Conservation (phyloP, 2,329 filamentous ascomycete species). For the Thermoascus crustaceus region DNA sequence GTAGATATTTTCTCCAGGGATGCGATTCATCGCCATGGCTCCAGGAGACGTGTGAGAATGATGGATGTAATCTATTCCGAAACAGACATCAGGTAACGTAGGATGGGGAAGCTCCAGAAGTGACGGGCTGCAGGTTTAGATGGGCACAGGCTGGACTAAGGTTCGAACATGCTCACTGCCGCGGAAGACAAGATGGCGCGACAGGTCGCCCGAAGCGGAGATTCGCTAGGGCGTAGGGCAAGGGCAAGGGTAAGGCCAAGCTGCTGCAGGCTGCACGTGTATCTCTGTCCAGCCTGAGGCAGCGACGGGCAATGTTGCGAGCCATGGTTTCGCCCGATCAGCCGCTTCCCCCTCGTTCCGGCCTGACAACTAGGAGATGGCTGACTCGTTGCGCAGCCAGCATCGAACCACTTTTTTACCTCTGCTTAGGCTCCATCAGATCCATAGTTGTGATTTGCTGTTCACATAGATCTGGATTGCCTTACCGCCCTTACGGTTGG, state of each 20-base stretch:
- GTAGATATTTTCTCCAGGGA: slow-evolving; percentile 64
- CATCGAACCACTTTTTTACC: too few relatives aligned
- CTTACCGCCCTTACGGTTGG: too few relatives aligned
- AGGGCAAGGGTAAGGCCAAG: slow-evolving; percentile 7
- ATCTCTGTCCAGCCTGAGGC: slow-evolving; percentile 1
- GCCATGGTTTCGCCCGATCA: background rate
- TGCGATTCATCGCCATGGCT: slow-evolving; percentile 48
- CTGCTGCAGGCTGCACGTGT: background rate
- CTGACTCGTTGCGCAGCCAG: too few relatives aligned
- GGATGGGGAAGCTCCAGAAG: too few relatives aligned
- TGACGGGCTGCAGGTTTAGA: too few relatives aligned
- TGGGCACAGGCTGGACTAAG: too few relatives aligned
- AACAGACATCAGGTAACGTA: background rate
- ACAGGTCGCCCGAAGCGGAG: too few relatives aligned
- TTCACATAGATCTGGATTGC: too few relatives aligned
- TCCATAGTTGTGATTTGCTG: too few relatives aligned
- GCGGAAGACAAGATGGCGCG: too few relatives aligned
- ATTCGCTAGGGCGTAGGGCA: slow-evolving; percentile 2
- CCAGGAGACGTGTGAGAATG: background rate
- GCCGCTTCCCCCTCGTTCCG: background rate
- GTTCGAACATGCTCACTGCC: too few relatives aligned
- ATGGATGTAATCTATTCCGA: background rate
- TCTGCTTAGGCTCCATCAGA: too few relatives aligned
- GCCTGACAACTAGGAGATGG: background rate
- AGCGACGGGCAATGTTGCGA: background rate